These are phyloP conservation scores for Podila epicladia DNA, from an alignment of 192 early-diverging fungal species.

Conservation along the genomic window DNA sequence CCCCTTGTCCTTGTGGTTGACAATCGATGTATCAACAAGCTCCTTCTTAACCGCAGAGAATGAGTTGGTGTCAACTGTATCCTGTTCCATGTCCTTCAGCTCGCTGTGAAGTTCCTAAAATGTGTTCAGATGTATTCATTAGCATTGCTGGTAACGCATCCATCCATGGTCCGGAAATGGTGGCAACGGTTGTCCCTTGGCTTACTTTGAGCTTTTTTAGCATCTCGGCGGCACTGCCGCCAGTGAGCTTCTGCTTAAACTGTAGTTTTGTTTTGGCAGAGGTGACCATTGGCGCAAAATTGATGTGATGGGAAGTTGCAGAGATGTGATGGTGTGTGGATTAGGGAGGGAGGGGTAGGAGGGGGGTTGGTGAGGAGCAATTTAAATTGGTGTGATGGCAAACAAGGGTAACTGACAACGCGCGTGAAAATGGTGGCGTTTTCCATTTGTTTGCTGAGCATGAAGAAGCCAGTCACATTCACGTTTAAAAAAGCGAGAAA, in stretches of 20 bases:
- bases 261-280: conserved; percentile 14
- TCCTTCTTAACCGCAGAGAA: conserved; percentile 72
- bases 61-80: conserved; percentile 73
- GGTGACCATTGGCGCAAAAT: conserved; percentile 20
- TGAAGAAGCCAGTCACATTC: background rate
- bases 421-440: conserved; percentile 43
- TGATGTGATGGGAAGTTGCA: background rate
- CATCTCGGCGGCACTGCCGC: conserved; percentile 25
- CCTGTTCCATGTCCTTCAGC: conserved; percentile 79
- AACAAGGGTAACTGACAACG: background rate
- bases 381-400: conserved; percentile 2
- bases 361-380: too few relatives aligned
- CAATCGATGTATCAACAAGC: conserved; percentile 71
- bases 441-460: too few relatives aligned
- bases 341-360: too few relatives aligned
- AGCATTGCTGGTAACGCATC: background rate
- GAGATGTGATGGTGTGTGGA: too few relatives aligned
- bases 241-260: conserved; percentile 33
- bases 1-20: conserved; percentile 83
- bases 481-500: background rate
- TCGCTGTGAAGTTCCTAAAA: conserved; percentile 81
- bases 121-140: background rate
- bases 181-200: background rate
- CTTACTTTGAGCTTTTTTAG: conserved; percentile 46
- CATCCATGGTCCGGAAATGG: conserved; percentile 4